Conservation (phyloP, 768 basidiomycete species). For the Termitomyces sp. region DNA sequence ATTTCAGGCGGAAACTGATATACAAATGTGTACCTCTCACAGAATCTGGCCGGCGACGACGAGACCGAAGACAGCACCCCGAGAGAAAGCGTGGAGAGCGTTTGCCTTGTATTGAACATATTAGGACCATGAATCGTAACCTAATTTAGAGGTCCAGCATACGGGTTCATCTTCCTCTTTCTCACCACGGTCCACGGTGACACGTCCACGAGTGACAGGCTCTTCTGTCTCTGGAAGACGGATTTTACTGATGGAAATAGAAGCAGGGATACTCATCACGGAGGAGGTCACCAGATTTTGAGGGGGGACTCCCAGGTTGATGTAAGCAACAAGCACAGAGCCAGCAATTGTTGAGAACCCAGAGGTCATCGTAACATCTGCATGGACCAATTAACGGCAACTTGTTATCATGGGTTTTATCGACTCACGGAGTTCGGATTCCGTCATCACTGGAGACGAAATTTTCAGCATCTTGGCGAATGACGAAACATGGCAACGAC, state of each 20-base stretch:
- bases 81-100: constrained; percentile 84
- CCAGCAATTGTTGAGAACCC: constrained; percentile 94
- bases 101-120: constrained; percentile 46
- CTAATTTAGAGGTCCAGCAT: constrained; percentile 13
- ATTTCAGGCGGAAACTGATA: constrained; percentile 1
- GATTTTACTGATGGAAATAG: constrained; percentile 88
- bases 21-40: constrained; percentile 36
- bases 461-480: not conserved
- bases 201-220: constrained; percentile 79
- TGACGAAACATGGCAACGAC: constrained; percentile 14
- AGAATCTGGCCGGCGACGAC: constrained; percentile 86
- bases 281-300: constrained; percentile 84
- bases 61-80: constrained; percentile 82
- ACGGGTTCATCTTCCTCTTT: constrained; percentile 51
- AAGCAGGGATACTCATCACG: constrained; percentile 94
- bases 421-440: constrained; percentile 68
- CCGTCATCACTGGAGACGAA: constrained; percentile 58
- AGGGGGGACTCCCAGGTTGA: constrained; percentile 71
- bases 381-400: not conserved
- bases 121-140: not conserved
- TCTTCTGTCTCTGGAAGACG: constrained; percentile 82
- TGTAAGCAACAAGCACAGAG: constrained; percentile 84
- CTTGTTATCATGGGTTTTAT: not conserved
- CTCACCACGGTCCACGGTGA: constrained; percentile 79
- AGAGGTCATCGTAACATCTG: constrained; percentile 81